A percentile compares a stretch with the other conserved stretches of the same genome.
These are phyloP conservation scores for Camellia japonica DNA, from an alignment of 148 eudicot species.

Conservation along the genomic window DNA sequence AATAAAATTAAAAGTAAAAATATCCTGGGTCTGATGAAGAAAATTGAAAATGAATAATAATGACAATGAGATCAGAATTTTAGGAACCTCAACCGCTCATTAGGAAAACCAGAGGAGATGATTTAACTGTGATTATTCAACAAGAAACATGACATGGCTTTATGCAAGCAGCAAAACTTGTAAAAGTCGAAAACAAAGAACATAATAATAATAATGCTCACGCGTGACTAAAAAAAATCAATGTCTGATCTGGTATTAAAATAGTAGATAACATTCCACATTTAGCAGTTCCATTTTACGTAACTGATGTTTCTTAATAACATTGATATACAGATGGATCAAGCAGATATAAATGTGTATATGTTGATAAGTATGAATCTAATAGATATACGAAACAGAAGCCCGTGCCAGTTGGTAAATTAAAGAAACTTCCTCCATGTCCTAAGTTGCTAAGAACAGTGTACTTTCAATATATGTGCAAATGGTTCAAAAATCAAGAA, in stretches of 20 bases:
- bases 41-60: too few relatives aligned
- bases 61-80: neutral
- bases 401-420: neutral
- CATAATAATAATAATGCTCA: too few relatives aligned
- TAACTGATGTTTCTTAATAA: neutral
- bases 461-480: too few relatives aligned
- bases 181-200: too few relatives aligned
- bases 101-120: too few relatives aligned
- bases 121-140: too few relatives aligned
- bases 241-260: neutral
- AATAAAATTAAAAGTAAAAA: too few relatives aligned
- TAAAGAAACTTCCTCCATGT: neutral
- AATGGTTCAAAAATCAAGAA: neutral
- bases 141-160: too few relatives aligned
- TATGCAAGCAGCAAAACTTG: too few relatives aligned
- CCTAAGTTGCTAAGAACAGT: neutral
- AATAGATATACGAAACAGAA: neutral
- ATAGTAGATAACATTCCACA: neutral
- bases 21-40: neutral
- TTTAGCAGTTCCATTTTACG: neutral
- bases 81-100: too few relatives aligned
- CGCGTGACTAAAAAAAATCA: too few relatives aligned
- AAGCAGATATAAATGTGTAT: neutral
- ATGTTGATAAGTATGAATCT: neutral
- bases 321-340: neutral